A percentile compares a stretch with the other conserved stretches of the same genome.
These are phyloP conservation scores for Phalaenopsis hybrid DNA, from an alignment of 116 monocot species.

Conservation along the genomic window DNA sequence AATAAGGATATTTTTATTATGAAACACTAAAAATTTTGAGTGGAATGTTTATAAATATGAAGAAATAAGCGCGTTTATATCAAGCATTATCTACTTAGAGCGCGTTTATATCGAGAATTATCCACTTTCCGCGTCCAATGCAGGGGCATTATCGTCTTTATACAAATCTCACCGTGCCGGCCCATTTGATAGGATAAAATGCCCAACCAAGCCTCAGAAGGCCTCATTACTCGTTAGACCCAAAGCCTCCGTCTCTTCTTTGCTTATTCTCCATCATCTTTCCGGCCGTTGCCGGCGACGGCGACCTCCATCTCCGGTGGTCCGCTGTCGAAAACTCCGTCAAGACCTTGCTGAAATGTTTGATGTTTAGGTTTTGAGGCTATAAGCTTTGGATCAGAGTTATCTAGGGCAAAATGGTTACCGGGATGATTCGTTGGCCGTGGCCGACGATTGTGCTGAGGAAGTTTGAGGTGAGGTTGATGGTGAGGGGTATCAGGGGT, in stretches of 20 bases:
- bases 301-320: neutral
- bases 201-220: neutral
- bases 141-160: neutral
- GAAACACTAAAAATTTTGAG: no score
- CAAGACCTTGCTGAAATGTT: neutral
- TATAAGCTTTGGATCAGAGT: neutral
- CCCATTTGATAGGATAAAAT: neutral
- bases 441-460: slow-evolving; percentile 52
- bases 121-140: neutral
- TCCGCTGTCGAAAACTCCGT: neutral
- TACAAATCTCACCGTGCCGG: neutral
- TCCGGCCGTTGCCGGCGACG: neutral
- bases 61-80: no score
- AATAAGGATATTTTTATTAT: no score
- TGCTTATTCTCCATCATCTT: neutral
- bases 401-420: slow-evolving; percentile 31
- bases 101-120: neutral
- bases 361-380: neutral
- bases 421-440: slow-evolving; percentile 76
- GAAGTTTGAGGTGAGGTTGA: slow-evolving; percentile 63
- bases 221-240: neutral
- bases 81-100: neutral
- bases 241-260: neutral
- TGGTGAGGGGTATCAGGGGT: slow-evolving; percentile 39
- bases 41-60: no score